Evolutionary conservation across 106 monocot genomes (phyloP).

Genomic region (Acanthochlamys bracteata): DNA sequence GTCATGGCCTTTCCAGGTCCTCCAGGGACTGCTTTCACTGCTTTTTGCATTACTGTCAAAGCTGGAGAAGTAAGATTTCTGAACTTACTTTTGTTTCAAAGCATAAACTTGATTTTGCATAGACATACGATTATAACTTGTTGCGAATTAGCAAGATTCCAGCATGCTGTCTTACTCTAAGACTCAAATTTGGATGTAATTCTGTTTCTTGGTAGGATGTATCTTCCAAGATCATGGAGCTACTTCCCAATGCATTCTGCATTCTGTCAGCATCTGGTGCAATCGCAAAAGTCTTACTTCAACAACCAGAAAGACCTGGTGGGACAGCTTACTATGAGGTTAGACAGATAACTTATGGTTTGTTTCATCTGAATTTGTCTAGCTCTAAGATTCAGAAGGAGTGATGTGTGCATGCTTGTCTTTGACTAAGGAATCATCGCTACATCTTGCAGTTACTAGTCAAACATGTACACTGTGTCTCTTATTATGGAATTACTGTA

Average conservation of each 20-base stretch:
- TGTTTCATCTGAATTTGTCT: too few species aligned
- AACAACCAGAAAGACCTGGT: slow-evolving; percentile 51
- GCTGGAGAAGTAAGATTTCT: not conserved
- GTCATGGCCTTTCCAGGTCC: slow-evolving; percentile 1
- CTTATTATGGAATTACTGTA: too few species aligned
- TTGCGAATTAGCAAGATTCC: too few species aligned
- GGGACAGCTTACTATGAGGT: slow-evolving; percentile 58
- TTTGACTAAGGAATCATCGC: too few species aligned
- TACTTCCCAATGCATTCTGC: slow-evolving; percentile 43
- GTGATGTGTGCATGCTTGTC: too few species aligned
- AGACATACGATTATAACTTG: too few species aligned
- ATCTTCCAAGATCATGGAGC: slow-evolving; percentile 54
- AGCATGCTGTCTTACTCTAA: too few species aligned
- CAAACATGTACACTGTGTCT: too few species aligned
- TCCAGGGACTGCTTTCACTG: slow-evolving; percentile 8
- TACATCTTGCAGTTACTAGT: too few species aligned
- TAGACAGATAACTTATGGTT: not conserved
- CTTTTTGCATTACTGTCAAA: slow-evolving; percentile 8
- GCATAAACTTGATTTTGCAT: too few species aligned
- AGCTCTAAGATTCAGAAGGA: too few species aligned
- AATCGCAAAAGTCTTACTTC: slow-evolving; percentile 47
- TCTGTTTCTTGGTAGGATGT: slow-evolving; percentile 29
- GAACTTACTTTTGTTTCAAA: not conserved
- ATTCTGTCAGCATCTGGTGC: slow-evolving; percentile 55
- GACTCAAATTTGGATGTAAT: not conserved